Evolutionary conservation across 176 grass and related monocot genomes (phyloP).

Genomic region (Bonia amplexicaulis): DNA sequence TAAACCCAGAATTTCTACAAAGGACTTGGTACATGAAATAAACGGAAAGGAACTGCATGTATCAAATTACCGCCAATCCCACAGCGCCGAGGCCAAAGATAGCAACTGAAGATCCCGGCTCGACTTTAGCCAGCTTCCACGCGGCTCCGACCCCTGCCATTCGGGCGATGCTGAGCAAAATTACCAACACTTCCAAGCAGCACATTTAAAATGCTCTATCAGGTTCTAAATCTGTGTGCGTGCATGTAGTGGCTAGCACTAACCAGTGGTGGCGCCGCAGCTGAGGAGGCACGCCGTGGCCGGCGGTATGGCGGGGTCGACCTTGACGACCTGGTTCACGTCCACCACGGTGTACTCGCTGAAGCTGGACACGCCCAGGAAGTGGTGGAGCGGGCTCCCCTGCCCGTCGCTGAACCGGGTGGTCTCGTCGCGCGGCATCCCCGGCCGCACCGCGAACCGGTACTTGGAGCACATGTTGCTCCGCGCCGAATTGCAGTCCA

Average conservation of each 20-base stretch:
- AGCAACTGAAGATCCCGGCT: conserved; percentile 62
- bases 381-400: conserved; percentile 54
- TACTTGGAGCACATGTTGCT: conserved; percentile 83
- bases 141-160: conserved; percentile 62
- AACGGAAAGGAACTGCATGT: neutral
- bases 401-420: conserved; percentile 41
- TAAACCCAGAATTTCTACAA: too few relatives aligned
- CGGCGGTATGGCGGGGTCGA: conserved; percentile 37
- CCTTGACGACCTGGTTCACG: conserved; percentile 49
- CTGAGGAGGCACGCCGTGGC: conserved; percentile 64
- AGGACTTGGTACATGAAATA: neutral
- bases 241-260: neutral
- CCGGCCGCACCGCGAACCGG: conserved; percentile 32
- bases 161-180: neutral
- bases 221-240: neutral
- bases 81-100: conserved; percentile 80
- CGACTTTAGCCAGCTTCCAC: conserved; percentile 65
- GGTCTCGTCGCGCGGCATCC: conserved; percentile 54
- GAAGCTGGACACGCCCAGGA: conserved; percentile 66
- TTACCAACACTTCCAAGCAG: neutral
- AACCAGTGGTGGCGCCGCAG: conserved; percentile 73
- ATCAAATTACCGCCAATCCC: conserved; percentile 63
- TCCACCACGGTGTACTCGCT: conserved; percentile 81
- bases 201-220: neutral
- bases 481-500: conserved; percentile 57